Evolutionary conservation across 768 basidiomycete genomes (phyloP).

Genomic region (Coprinopsis sp.): DNA sequence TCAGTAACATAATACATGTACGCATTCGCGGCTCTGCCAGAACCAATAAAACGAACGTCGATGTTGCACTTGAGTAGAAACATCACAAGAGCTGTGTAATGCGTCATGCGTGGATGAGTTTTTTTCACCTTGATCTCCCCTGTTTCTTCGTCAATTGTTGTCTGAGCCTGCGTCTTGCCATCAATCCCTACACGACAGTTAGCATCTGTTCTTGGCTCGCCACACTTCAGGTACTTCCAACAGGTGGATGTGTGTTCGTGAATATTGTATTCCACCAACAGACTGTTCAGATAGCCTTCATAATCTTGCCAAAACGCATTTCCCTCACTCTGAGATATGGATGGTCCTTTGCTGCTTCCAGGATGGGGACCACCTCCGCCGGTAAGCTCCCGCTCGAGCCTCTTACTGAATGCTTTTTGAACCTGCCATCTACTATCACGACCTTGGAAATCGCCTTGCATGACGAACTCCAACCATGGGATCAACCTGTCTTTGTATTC

Average conservation of each 20-base stretch:
- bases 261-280: background rate
- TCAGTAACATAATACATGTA: constrained; percentile 38
- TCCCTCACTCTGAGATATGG: background rate
- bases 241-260: background rate
- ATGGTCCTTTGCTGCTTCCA: background rate
- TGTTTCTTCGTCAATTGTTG: background rate
- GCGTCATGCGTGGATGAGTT: background rate
- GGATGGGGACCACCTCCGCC: background rate
- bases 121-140: background rate
- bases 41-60: constrained; percentile 43
- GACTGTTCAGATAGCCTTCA: background rate
- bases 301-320: background rate
- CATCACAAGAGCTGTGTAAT: background rate
- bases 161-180: background rate
- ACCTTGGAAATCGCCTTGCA: too few relatives aligned
- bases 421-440: too few relatives aligned
- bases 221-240: background rate
- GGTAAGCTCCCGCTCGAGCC: too few relatives aligned
- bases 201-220: too few relatives aligned
- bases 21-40: constrained; percentile 37
- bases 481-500: background rate
- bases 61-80: constrained; percentile 18
- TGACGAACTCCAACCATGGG: background rate
- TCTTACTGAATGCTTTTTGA: too few relatives aligned
- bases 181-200: background rate